Percentiles rank a stretch among this genome's conserved stretches.
phyloP scores from a whole-genome alignment of 768 basidiomycete species.

The Strobilomyces confusus region DNA sequence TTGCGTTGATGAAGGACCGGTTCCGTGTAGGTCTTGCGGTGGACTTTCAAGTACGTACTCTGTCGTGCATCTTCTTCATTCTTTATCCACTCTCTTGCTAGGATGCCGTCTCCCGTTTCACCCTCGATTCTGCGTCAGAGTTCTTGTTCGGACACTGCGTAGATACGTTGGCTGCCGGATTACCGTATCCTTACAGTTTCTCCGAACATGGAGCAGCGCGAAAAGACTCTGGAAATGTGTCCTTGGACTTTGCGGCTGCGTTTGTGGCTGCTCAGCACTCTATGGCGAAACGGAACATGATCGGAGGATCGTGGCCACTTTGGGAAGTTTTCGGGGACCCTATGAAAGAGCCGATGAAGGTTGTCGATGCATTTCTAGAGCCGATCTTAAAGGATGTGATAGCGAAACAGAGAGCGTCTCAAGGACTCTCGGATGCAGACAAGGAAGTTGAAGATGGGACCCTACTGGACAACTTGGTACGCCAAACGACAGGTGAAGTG shows the following conservation, averaged over 20 bases:
- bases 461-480: constrained; percentile 39
- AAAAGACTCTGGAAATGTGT: constrained; percentile 5
- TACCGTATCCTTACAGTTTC: constrained; percentile 37
- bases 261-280: constrained; percentile 33
- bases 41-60: constrained; percentile 50
- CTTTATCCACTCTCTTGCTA: constrained; percentile 11
- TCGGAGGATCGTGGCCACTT: constrained; percentile 40
- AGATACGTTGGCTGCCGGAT: constrained; percentile 32
- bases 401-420: constrained; percentile 16
- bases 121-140: constrained; percentile 51
- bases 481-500: constrained; percentile 34
- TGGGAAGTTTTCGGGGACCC: constrained; percentile 34
- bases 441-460: constrained; percentile 33
- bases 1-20: constrained; percentile 42
- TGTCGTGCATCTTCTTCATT: neutral
- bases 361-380: constrained; percentile 37
- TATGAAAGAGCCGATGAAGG: constrained; percentile 32
- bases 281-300: constrained; percentile 24
- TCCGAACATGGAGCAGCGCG: constrained; percentile 4
- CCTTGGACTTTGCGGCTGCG: constrained; percentile 31
- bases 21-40: constrained; percentile 46
- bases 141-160: constrained; percentile 48
- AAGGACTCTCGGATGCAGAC: neutral
- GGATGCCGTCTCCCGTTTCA: constrained; percentile 45
- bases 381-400: constrained; percentile 39